Evolutionary conservation across 176 grass and related monocot genomes (phyloP).

Genomic region (barley (Hordeum vulgare)): DNA sequence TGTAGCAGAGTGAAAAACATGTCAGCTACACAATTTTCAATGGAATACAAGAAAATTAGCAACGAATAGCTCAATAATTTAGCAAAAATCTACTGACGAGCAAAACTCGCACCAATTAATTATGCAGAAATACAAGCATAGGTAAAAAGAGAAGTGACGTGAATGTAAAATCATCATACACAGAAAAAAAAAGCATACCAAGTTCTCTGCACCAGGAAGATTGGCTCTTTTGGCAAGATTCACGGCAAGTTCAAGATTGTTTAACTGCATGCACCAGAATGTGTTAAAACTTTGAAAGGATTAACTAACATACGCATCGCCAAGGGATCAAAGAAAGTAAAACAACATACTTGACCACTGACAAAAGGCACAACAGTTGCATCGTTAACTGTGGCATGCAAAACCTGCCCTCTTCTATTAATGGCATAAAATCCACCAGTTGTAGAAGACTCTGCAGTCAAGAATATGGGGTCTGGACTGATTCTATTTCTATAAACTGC

Average conservation of each 20-base stretch:
- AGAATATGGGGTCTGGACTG: conserved; percentile 96
- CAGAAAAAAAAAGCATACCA: conserved; percentile 35
- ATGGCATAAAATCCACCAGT: conserved; percentile 96
- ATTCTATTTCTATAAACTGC: conserved; percentile 99
- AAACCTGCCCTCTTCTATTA: conserved; percentile 93
- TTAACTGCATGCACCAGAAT: conserved; percentile 44
- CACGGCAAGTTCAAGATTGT: conserved; percentile 96
- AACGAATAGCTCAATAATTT: background rate
- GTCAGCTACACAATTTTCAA: background rate
- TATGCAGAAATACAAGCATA: background rate
- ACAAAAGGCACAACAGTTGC: conserved; percentile 87
- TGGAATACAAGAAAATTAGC: background rate
- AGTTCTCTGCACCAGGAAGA: conserved; percentile 96
- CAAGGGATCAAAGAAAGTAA: background rate
- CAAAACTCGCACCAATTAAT: background rate
- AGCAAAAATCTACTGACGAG: background rate
- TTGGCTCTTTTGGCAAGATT: conserved; percentile 99
- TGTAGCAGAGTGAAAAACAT: background rate
- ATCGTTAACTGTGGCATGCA: conserved; percentile 96
- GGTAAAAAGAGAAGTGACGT: background rate
- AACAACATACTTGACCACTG: conserved; percentile 65
- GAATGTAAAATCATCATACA: background rate
- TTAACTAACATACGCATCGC: background rate
- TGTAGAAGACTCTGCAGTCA: conserved; percentile 75
- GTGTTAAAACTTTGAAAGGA: conserved; percentile 1